Conservation (phyloP, 2,329 filamentous ascomycete species). For the Diaporthe australafricana region DNA sequence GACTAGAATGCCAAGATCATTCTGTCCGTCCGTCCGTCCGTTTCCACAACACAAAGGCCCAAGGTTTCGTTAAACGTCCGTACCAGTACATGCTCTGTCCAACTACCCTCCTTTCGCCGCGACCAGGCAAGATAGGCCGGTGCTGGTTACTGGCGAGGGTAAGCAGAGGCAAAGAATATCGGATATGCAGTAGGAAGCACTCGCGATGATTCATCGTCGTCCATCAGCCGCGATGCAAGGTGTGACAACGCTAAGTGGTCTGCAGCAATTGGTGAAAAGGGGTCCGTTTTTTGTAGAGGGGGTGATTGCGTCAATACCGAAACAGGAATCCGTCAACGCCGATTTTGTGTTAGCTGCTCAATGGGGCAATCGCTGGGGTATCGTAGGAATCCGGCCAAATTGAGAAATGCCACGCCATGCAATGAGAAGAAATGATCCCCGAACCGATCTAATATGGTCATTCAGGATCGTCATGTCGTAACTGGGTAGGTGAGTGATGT, state of each 20-base stretch:
- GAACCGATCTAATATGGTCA: slow-evolving; percentile 19
- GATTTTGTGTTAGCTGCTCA: slow-evolving; percentile 20
- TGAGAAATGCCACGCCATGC: slow-evolving; percentile 32
- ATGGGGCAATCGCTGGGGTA: slow-evolving; percentile 18
- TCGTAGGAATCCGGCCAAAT: slow-evolving; percentile 24
- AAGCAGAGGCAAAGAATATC: slow-evolving; percentile 7
- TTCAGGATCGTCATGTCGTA: slow-evolving; percentile 27
- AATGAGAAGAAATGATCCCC: slow-evolving; percentile 32
- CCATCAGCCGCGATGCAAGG: neutral
- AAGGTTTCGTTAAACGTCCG: neutral
- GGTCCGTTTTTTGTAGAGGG: neutral
- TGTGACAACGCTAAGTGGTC: neutral
- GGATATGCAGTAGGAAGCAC: neutral
- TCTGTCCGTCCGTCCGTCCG: neutral
- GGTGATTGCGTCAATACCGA: neutral
- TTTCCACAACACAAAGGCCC: neutral
- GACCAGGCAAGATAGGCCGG: neutral
- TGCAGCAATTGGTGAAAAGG: neutral
- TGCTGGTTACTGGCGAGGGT: neutral
- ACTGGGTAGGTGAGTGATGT: slow-evolving; percentile 4
- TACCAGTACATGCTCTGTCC: slow-evolving; percentile 16
- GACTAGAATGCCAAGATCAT: neutral
- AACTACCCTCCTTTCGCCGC: neutral
- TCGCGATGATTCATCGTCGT: neutral
- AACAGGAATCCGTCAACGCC: slow-evolving; percentile 19